A percentile compares a stretch with the other conserved stretches of the same genome.
These are phyloP conservation scores for Colletotrichum kahawae DNA, from an alignment of 2,329 filamentous ascomycete species.

Conservation along the genomic window DNA sequence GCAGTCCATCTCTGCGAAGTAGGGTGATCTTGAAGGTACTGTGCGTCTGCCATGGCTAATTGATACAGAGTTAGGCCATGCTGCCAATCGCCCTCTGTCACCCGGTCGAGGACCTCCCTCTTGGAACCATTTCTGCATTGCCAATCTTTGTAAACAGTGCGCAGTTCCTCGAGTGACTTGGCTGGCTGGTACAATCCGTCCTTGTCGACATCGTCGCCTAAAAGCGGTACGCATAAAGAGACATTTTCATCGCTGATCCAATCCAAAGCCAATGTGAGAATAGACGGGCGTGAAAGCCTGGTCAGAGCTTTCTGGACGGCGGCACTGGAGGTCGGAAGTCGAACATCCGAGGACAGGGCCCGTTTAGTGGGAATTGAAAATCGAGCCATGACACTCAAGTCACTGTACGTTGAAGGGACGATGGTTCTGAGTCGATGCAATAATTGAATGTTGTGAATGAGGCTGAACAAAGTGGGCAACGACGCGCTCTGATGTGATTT, in stretches of 20 bases:
- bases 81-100: constrained; percentile 73
- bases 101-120: constrained; percentile 66
- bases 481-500: background rate
- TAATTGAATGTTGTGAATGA: background rate
- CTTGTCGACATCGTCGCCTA: constrained; percentile 58
- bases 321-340: constrained; percentile 68
- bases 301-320: constrained; percentile 70
- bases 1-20: constrained; percentile 68
- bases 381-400: constrained; percentile 47
- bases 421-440: background rate
- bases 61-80: constrained; percentile 69
- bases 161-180: constrained; percentile 68
- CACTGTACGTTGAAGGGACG: background rate
- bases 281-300: constrained; percentile 73
- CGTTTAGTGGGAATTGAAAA: constrained; percentile 74
- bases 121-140: constrained; percentile 65
- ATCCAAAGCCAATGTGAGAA: constrained; percentile 74
- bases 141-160: constrained; percentile 66
- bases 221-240: constrained; percentile 60
- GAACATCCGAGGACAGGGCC: constrained; percentile 73
- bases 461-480: background rate
- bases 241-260: constrained; percentile 77
- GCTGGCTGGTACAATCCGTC: constrained; percentile 74
- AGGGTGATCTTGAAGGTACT: constrained; percentile 70
- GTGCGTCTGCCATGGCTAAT: constrained; percentile 71